Conservation (phyloP, 2,329 filamentous ascomycete species). For the Aspergillus nomiae region DNA sequence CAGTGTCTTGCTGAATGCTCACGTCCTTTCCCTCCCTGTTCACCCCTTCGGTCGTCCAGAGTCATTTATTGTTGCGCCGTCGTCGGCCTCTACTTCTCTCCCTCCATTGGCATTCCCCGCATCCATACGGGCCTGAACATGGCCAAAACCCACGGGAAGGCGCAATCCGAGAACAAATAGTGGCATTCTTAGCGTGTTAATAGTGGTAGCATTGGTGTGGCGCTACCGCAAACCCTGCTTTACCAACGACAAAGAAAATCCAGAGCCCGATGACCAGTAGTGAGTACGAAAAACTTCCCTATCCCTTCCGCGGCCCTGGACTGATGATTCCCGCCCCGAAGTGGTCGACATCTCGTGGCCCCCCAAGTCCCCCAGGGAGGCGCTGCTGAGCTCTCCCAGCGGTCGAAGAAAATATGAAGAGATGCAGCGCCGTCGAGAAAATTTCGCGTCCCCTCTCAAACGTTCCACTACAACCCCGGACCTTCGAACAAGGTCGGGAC, state of each 20-base stretch:
- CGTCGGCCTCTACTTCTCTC: neutral
- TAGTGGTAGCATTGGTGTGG: slow-evolving; percentile 2
- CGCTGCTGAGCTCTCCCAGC: slow-evolving; percentile 69
- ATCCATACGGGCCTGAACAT: slow-evolving; percentile 13
- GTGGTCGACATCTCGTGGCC: slow-evolving; percentile 59
- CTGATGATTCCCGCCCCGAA: slow-evolving; percentile 20
- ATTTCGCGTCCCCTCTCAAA: slow-evolving; percentile 68
- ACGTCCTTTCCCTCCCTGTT: neutral
- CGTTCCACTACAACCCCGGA: slow-evolving; percentile 48
- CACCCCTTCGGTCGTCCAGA: neutral
- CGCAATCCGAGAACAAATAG: neutral
- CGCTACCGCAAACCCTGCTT: neutral
- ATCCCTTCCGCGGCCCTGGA: slow-evolving; percentile 2
- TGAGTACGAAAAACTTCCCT: slow-evolving; percentile 18
- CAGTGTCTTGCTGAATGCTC: neutral
- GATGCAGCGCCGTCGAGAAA: slow-evolving; percentile 66
- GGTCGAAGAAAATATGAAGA: slow-evolving; percentile 76
- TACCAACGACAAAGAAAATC: neutral
- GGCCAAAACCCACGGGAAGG: neutral
- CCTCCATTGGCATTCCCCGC: slow-evolving; percentile 12
- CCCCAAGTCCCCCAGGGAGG: slow-evolving; percentile 63
- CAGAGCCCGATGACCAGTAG: slow-evolving; percentile 22
- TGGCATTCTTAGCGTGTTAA: neutral
- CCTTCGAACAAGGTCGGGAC: slow-evolving; percentile 35
- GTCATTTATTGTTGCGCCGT: neutral